Evolutionary conservation across 805 yeast species (phyloP).

Genomic region (Ogataea nitratoaversa): DNA sequence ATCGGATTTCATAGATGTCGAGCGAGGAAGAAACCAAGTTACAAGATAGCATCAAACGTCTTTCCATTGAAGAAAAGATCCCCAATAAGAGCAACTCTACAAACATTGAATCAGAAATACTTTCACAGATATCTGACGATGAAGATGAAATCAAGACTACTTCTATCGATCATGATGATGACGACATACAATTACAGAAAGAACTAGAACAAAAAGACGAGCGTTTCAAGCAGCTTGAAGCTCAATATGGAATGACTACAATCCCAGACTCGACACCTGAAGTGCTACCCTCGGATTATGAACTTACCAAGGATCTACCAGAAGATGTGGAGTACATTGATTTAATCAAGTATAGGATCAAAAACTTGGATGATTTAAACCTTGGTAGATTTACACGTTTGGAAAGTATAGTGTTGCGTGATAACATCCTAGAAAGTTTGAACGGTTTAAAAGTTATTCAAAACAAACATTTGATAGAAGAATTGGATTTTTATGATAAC

Average conservation of each 20-base stretch:
- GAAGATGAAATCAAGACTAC: constrained; percentile 9
- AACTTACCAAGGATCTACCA: constrained; percentile 52
- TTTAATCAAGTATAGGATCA: constrained; percentile 65
- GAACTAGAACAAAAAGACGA: constrained; percentile 6
- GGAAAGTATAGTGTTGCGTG: constrained; percentile 68
- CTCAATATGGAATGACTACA: constrained; percentile 27
- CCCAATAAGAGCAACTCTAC: neutral
- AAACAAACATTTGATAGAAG: constrained; percentile 55
- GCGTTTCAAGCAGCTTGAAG: constrained; percentile 16
- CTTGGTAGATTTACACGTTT: constrained; percentile 53
- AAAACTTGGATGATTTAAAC: constrained; percentile 56
- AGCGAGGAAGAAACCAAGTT: neutral
- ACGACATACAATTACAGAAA: constrained; percentile 6
- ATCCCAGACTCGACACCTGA: constrained; percentile 44
- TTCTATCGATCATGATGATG: constrained; percentile 9
- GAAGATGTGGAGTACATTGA: constrained; percentile 60
- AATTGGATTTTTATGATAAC: constrained; percentile 88
- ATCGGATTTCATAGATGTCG: neutral
- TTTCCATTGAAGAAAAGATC: neutral
- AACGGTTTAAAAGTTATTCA: constrained; percentile 58
- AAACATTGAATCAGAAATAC: neutral
- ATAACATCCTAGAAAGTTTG: constrained; percentile 74
- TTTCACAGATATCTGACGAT: constrained; percentile 5
- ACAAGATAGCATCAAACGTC: neutral
- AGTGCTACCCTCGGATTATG: constrained; percentile 63